Conservation (phyloP, 2,329 filamentous ascomycete species). For the Dactylellina leptospora region DNA sequence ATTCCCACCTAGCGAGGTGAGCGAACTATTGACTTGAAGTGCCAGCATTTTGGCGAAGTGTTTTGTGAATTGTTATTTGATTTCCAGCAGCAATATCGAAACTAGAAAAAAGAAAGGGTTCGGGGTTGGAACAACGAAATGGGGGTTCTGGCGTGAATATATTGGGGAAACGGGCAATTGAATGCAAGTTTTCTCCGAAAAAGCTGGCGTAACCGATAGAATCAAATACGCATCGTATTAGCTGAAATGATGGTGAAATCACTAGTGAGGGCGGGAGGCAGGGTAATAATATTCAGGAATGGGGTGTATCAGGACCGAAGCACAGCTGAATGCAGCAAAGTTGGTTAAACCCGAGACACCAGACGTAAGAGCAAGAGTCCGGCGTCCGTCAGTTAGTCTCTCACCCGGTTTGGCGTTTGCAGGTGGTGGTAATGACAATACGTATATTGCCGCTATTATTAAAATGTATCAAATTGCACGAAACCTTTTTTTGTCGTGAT, state of each 20-base stretch:
- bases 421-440: too few species aligned
- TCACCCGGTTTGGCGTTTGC: too few species aligned
- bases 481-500: too few species aligned
- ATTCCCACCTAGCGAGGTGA: slow-evolving; percentile 38
- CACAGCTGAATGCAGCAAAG: slow-evolving; percentile 35
- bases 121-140: neutral
- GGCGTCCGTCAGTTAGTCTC: too few species aligned
- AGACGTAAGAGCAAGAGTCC: neutral
- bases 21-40: slow-evolving; percentile 18
- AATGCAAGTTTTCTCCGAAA: slow-evolving; percentile 3
- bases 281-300: slow-evolving; percentile 8
- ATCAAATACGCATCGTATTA: slow-evolving; percentile 40
- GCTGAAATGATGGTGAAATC: slow-evolving; percentile 8
- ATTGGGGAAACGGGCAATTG: too few species aligned
- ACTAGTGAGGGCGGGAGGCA: slow-evolving; percentile 2
- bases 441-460: too few species aligned
- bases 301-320: neutral
- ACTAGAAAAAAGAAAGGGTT: too few species aligned
- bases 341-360: slow-evolving; percentile 10
- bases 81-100: neutral
- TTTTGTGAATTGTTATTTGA: neutral
- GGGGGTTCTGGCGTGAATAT: too few species aligned
- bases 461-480: too few species aligned
- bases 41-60: slow-evolving; percentile 21
- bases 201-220: slow-evolving; percentile 29